Evolutionary conservation across 768 basidiomycete genomes (phyloP).

Genomic region (Scleroderma citrinum): DNA sequence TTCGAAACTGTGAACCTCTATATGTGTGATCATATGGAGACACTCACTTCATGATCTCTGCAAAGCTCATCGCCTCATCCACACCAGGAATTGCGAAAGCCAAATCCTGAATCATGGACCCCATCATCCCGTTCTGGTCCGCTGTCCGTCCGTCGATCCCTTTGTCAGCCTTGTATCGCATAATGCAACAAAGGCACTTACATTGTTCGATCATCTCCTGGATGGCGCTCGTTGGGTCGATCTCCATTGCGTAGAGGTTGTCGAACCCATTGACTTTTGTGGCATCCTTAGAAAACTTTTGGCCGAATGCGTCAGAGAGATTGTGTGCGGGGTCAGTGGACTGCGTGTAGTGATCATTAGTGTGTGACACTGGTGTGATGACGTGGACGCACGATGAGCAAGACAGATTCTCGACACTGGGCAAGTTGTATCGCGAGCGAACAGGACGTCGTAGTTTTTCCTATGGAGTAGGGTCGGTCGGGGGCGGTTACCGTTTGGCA

Average conservation of each 20-base stretch:
- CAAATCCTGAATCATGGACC: slow-evolving; percentile 99
- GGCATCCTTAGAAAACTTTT: slow-evolving; percentile 99
- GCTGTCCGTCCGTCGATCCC: slow-evolving; percentile 35
- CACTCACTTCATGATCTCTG: slow-evolving; percentile 97
- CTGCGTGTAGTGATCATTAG: slow-evolving; percentile 32
- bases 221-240: slow-evolving; percentile 95
- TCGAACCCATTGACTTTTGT: slow-evolving; percentile 97
- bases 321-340: slow-evolving; percentile 99
- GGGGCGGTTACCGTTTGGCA: not conserved
- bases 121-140: slow-evolving; percentile 92
- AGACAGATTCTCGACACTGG: slow-evolving; percentile 84
- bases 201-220: slow-evolving; percentile 99
- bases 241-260: slow-evolving; percentile 98
- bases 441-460: slow-evolving; percentile 98
- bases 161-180: not conserved
- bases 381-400: slow-evolving; percentile 73
- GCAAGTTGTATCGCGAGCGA: slow-evolving; percentile 97
- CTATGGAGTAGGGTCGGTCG: slow-evolving; percentile 34
- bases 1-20: not conserved
- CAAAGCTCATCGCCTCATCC: slow-evolving; percentile 99
- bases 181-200: slow-evolving; percentile 31
- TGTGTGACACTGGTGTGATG: not conserved
- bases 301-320: slow-evolving; percentile 95
- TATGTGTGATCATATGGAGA: not conserved
- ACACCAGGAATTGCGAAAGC: slow-evolving; percentile 99